Percentiles rank a stretch among this genome's conserved stretches.
Evolutionary conservation across 2,329 filamentous ascomycete species (phyloP).

Genomic region (Penicillium sp.): DNA sequence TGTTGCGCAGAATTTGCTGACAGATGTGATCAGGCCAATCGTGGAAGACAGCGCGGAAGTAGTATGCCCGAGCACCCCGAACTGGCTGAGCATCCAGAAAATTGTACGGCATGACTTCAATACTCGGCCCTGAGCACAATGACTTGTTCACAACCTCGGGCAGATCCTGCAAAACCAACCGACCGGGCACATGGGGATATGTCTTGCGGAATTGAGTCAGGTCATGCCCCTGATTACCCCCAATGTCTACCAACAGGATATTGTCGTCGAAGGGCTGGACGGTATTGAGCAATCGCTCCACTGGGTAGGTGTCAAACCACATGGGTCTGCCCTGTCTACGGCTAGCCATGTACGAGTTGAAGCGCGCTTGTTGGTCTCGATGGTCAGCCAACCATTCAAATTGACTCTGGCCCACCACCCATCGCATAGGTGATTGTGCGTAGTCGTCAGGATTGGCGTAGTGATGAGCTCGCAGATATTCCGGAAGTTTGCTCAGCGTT

Average conservation of each 20-base stretch:
- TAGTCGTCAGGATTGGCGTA: slow-evolving; percentile 28
- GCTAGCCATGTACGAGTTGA: slow-evolving; percentile 33
- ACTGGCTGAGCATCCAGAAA: slow-evolving; percentile 31
- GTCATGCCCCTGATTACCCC: slow-evolving; percentile 40
- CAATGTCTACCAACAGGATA: slow-evolving; percentile 38
- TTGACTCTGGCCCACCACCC: slow-evolving; percentile 29
- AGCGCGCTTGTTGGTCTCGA: slow-evolving; percentile 22
- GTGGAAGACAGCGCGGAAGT: slow-evolving; percentile 35
- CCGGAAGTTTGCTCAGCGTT: slow-evolving; percentile 25
- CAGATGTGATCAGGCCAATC: slow-evolving; percentile 34
- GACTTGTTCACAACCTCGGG: slow-evolving; percentile 21
- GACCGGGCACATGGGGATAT: slow-evolving; percentile 29
- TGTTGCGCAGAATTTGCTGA: slow-evolving; percentile 28
- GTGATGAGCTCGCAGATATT: slow-evolving; percentile 24
- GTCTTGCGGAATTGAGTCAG: slow-evolving; percentile 26
- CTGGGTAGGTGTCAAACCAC: slow-evolving; percentile 31
- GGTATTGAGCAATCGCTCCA: slow-evolving; percentile 20
- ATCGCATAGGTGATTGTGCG: slow-evolving; percentile 25
- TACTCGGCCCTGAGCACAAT: slow-evolving; percentile 5
- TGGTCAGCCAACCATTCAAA: slow-evolving; percentile 29
- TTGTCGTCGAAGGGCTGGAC: slow-evolving; percentile 22
- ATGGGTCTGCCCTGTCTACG: slow-evolving; percentile 24
- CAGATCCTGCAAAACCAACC: slow-evolving; percentile 38
- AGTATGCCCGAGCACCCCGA: slow-evolving; percentile 31
- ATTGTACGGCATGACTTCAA: slow-evolving; percentile 30